These are phyloP conservation scores for Pyrus betulifolia DNA, from an alignment of 306 rosid genomes.

Conservation along the genomic window DNA sequence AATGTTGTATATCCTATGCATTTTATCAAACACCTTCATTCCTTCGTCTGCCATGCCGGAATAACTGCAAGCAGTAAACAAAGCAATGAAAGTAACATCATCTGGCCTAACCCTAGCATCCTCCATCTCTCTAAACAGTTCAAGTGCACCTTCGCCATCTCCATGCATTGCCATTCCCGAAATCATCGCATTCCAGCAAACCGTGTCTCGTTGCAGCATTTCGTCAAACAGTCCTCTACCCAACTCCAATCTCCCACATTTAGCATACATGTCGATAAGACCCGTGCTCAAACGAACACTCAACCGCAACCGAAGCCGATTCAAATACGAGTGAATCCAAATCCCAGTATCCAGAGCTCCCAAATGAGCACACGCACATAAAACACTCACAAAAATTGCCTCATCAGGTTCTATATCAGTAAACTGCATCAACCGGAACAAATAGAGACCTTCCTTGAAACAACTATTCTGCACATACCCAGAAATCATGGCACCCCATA, in stretches of 20 bases:
- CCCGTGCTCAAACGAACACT: conserved; percentile 49
- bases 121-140: conserved; percentile 57
- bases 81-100: conserved; percentile 63
- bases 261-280: conserved; percentile 73
- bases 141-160: conserved; percentile 47
- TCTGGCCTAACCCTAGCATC: conserved; percentile 35
- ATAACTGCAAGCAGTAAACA: conserved; percentile 72
- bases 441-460: conserved; percentile 60
- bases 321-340: conserved; percentile 55
- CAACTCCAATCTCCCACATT: conserved; percentile 54
- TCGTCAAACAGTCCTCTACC: conserved; percentile 40
- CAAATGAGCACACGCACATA: conserved; percentile 72
- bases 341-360: conserved; percentile 61
- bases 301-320: conserved; percentile 17
- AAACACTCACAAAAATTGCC: conserved; percentile 52
- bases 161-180: conserved; percentile 70
- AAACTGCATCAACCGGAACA: conserved; percentile 55
- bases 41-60: conserved; percentile 57
- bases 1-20: conserved; percentile 39
- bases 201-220: conserved; percentile 38
- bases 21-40: conserved; percentile 39
- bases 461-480: conserved; percentile 68
- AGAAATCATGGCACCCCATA: conserved; percentile 89
- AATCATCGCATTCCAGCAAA: conserved; percentile 79
- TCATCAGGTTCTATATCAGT: conserved; percentile 54